Base-by-base conservation (phyloP, 2,329 filamentous ascomycete genomes). In the Aspergillus candidus region DNA sequence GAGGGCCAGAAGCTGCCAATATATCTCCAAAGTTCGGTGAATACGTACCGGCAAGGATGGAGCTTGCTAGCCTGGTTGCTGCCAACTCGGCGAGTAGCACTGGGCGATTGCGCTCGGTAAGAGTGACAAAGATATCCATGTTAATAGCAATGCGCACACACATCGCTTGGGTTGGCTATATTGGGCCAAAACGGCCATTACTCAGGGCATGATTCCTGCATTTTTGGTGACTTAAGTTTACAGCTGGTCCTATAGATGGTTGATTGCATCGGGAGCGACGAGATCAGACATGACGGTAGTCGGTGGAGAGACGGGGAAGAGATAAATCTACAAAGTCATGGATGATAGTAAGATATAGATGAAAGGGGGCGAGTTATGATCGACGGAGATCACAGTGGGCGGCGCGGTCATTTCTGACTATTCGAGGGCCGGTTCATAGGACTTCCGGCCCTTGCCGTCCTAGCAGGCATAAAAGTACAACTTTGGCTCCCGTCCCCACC, bases 141-240 rank as follows among this genome's bases (percentile, higher is more conserved):
- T 55, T 47, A n/a, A 53, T 44, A 1, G 41, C 50, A 32, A 51
- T 46, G 10, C 50, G 38, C 5, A 55, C 46, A 39, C 44, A 49
- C 33, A 47, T 41, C 1, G 44, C 35, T 17, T 52, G 47, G 6
- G 41, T 47, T 5, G 52, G 48, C 52, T 54, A 34, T 29, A 22
- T 27, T 34, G 6, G 22, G 43, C 14, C 18, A 38, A 27, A 5
- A 4, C 11, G 22, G 22, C 22, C 22, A 27, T 10, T 2, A 27
- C 22, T 27, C 22, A 10, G 22, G 6, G 8, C 22, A 27, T 10
- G 11, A 12, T 11, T 13, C 31, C 10, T 27, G 4, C 14, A 11
- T 30, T 6, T 30, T 6, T 18, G 8, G 29, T 11, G n/a, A 22
- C 11, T 4, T 11, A 6, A 1, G 18, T 11, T 4, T 30, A 15